Base-by-base conservation (phyloP, 768 basidiomycete genomes). In the Serendipita indica region DNA sequence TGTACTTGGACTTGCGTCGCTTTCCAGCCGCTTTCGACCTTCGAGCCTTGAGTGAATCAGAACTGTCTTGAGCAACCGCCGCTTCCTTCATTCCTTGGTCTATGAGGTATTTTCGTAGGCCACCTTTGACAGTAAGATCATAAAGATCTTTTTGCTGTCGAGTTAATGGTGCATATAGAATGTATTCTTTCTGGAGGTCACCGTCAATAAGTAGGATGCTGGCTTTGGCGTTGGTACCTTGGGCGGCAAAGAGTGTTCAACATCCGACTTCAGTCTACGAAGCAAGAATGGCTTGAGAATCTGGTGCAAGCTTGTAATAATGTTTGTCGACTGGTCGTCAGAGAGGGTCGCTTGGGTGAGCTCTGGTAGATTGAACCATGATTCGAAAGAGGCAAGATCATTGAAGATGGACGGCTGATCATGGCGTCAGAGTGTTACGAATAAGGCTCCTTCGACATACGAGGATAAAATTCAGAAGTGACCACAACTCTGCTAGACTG, bases 261-360 rank as follows among this genome's bases (percentile, higher is more conserved):
- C 94, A 64, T 99, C 96, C 3, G 74, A 81, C 69, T 98, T 98
- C 59, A 97, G 76, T 10, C 96, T 81, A 10, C 96, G 82, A 0
- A 98, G 76, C 28, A 98, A 78, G 76, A 98, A 99, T 1, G 96
- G 96, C 64, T 92, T 91, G 52, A 99, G 79, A 65, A 99, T 93
- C 1, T 81, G 79, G 68, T 96, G 92, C 0, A 97, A 78, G 0
- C 85, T 79, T 28, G 79, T 75, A 60, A 96, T 84, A 63, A 94
- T 77, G 37, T 80, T 74, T 0, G 78, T 70, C 0, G 83, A 80
- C 34, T 82, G 80, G 16, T 77, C 75, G 3, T 76, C 73, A 2
- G 79, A 77, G 14, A 89, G 69, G 10, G 74, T 71, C 2, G 75
- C 71, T 62, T 81, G 77, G 28, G 20, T 33, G 60, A 85, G 74